Conservation (phyloP, 1,284 basidiomycete species). For the Ustilago xerochloae region DNA sequence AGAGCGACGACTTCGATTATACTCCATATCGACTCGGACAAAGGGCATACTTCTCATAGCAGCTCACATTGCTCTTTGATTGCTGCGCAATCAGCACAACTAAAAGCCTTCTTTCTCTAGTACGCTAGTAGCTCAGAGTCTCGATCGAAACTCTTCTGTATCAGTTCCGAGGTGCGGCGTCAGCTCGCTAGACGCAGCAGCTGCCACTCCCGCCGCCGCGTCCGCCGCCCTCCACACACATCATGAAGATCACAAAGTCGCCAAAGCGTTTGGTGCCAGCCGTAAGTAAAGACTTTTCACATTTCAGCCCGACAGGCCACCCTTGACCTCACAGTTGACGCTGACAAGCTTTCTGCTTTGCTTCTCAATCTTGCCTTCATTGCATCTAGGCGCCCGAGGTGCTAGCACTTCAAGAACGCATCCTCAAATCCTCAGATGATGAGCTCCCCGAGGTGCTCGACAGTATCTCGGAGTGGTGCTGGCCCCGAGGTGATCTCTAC, state of each 20-base stretch:
- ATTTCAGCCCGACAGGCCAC: too few species aligned
- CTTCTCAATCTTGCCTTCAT: background rate
- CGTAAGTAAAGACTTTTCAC: too few species aligned
- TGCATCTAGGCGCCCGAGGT: conserved; percentile 52
- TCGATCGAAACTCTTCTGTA: background rate
- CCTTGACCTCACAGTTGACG: too few species aligned
- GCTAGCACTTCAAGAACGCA: conserved; percentile 48
- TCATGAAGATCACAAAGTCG: conserved; percentile 67
- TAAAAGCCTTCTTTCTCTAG: background rate
- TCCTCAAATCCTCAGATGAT: conserved; percentile 56
- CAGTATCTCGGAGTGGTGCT: conserved; percentile 77
- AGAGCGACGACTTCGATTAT: background rate
- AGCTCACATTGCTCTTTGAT: background rate
- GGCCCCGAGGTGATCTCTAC: conserved; percentile 95
- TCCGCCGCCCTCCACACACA: background rate
- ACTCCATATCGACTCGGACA: background rate
- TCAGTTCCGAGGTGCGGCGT: conserved; percentile 17
- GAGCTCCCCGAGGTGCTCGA: conserved; percentile 61
- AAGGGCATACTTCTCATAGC: background rate
- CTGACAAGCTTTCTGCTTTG: background rate
- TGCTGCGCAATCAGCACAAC: background rate
- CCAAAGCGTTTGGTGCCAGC: conserved; percentile 64
- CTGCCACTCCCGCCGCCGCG: background rate
- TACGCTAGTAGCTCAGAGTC: background rate
- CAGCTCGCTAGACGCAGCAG: conserved; percentile 9